These are phyloP conservation scores for Lactarius hengduanensis DNA, from an alignment of 768 basidiomycete species.

Conservation along the genomic window DNA sequence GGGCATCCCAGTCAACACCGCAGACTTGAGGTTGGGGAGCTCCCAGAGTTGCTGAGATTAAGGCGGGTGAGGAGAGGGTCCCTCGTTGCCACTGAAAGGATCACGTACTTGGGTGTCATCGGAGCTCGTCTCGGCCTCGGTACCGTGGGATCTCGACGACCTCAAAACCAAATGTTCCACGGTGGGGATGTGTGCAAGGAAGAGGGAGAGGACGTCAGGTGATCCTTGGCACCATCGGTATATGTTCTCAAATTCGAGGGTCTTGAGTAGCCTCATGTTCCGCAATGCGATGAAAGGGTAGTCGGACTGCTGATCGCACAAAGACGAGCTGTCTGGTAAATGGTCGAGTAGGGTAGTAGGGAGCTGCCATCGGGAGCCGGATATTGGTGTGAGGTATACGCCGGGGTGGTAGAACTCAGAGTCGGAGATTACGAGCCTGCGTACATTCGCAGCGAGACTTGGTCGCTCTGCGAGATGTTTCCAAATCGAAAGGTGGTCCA, in stretches of 20 bases:
- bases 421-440: conserved; percentile 20
- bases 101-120: conserved; percentile 8
- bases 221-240: conserved; percentile 17
- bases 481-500: conserved; percentile 19
- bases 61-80: not conserved
- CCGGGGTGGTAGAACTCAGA: conserved; percentile 7
- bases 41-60: conserved; percentile 12
- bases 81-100: not conserved
- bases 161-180: conserved; percentile 23
- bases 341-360: conserved; percentile 10
- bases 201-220: conserved; percentile 21
- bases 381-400: not conserved
- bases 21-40: conserved; percentile 24
- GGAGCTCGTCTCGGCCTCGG: conserved; percentile 4
- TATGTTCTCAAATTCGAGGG: conserved; percentile 22
- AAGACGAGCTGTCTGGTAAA: not conserved
- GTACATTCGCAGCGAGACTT: conserved; percentile 24
- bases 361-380: conserved; percentile 13
- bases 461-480: conserved; percentile 25
- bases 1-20: conserved; percentile 23
- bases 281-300: conserved; percentile 17
- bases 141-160: conserved; percentile 13
- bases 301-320: not conserved
- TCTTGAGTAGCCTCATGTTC: conserved; percentile 23
- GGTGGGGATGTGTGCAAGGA: conserved; percentile 21